Base-by-base conservation (phyloP, 805 yeast genomes). In the Cyberlindnera maritima region DNA sequence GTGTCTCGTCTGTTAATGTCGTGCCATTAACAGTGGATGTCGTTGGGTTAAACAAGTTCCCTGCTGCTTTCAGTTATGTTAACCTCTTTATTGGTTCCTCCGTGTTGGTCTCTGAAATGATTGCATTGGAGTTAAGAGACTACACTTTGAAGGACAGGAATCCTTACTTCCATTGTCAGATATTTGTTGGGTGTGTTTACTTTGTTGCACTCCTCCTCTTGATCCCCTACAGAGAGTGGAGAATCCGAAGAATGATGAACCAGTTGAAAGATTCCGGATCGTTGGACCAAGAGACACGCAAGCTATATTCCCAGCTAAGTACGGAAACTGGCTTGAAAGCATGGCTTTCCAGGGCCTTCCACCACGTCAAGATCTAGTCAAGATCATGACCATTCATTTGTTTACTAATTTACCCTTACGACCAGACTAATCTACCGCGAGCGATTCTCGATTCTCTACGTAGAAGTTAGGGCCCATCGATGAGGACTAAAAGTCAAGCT, bases 141-240 rank as follows among this genome's bases (percentile, higher is more conserved):
- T 46, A 56, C n/a, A 41, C 56, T 11, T 33, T 54, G 2, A 39
- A 47, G 11, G 50, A 52, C 8, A 47, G 46, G 7, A 66, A 63
- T 25, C 86, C 88, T 2, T 83, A 76, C 54, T 63, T 77, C 31
- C 74, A 82, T 53, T 72, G 85, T 2, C 88, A 83, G 56, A 69
- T 81, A 1, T 81, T 80, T 59, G 74, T 80, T 4, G 88, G 86
- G 2, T 56, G 71, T 17, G 61, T 76, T 39, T 76, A 74, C 52
- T 57, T 74, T n/a, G 63, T 62, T 11, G 75, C 76, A 0, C 57
- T 74, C 11, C 6, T 78, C 3, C 47, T 79, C 23, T 62, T 76
- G 45, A 48, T 78, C 2, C 64, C 77, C 0, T 65, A 79, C 18
- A 68, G 90, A 52, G 83, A 80, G 52, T 69, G 71, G 68, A 67